Evolutionary conservation across 2,329 filamentous ascomycete genomes (phyloP).

Genomic region (Microdochium bolleyi): DNA sequence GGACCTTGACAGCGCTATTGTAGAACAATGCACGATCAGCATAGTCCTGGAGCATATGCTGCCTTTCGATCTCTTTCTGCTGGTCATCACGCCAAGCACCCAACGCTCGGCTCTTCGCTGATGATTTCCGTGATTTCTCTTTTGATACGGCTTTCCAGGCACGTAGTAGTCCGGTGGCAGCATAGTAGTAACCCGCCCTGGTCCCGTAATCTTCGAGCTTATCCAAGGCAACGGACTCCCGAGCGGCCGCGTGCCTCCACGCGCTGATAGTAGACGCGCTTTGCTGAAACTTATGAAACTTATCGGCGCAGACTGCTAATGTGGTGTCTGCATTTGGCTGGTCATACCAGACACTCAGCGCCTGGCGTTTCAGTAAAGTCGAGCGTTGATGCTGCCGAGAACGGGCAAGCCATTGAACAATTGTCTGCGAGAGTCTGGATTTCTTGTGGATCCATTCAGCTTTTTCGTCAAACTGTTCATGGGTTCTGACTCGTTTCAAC

Average conservation of each 20-base stretch:
- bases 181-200: conserved; percentile 4
- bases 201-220: conserved; percentile 3
- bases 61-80: conserved; percentile 8
- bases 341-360: conserved; percentile 4
- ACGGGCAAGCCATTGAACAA: conserved; percentile 6
- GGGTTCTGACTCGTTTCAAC: conserved; percentile 1
- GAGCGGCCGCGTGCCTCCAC: conserved; percentile 3
- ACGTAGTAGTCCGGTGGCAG: conserved; percentile 3
- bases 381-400: conserved; percentile 2
- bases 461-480: not conserved
- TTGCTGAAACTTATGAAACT: conserved; percentile 1
- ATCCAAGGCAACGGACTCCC: not conserved
- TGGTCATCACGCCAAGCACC: conserved; percentile 3
- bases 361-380: conserved; percentile 1
- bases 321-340: conserved; percentile 2
- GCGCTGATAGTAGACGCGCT: not conserved
- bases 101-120: conserved; percentile 5
- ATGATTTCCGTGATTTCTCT: conserved; percentile 2
- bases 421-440: not conserved
- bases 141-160: conserved; percentile 7
- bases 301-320: conserved; percentile 2
- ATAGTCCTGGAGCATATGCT: conserved; percentile 6
- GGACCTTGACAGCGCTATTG: conserved; percentile 11
- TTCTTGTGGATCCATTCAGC: not conserved
- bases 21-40: conserved; percentile 19